Percentiles rank a stretch among this genome's conserved stretches.
Evolutionary conservation across 2,329 filamentous ascomycete species (phyloP).

Genomic region (Huntiella omanensis): DNA sequence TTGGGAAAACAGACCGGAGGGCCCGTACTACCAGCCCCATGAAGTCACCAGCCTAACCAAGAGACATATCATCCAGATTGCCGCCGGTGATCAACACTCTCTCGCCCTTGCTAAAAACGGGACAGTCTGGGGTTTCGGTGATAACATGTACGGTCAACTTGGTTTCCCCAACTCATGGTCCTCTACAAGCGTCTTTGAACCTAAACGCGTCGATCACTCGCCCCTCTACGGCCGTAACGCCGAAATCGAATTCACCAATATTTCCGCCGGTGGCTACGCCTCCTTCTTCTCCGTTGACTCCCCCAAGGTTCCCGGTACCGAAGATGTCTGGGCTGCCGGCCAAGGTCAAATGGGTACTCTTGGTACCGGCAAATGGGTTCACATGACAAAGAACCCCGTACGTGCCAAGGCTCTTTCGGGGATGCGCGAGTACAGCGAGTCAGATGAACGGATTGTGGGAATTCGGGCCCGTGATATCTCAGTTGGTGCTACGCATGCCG

Average conservation of each 20-base stretch:
- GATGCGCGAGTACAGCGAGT: conserved; percentile 75
- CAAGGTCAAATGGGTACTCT: conserved; percentile 68
- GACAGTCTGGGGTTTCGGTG: conserved; percentile 69
- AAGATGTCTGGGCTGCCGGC: conserved; percentile 75
- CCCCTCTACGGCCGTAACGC: conserved; percentile 7
- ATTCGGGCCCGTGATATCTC: conserved; percentile 59
- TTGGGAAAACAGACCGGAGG: conserved; percentile 58
- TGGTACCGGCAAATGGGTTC: conserved; percentile 77
- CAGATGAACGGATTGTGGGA: conserved; percentile 44
- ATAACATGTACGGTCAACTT: conserved; percentile 80
- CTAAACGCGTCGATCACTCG: not conserved
- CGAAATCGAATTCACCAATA: conserved; percentile 14
- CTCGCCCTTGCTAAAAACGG: conserved; percentile 59
- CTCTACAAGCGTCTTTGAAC: conserved; percentile 3
- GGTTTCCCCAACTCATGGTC: conserved; percentile 63
- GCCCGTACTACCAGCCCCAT: conserved; percentile 65
- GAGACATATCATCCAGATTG: conserved; percentile 54
- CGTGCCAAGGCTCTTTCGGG: conserved; percentile 73
- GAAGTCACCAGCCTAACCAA: conserved; percentile 56
- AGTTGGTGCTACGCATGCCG: conserved; percentile 62
- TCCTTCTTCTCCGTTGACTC: conserved; percentile 61
- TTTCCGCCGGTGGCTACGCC: conserved; percentile 73
- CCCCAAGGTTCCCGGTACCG: conserved; percentile 29
- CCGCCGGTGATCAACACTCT: conserved; percentile 74
- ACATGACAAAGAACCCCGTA: conserved; percentile 56